These are phyloP conservation scores for Hysterium pulicare DNA, from an alignment of 2,329 filamentous ascomycete genomes.

Conservation along the genomic window DNA sequence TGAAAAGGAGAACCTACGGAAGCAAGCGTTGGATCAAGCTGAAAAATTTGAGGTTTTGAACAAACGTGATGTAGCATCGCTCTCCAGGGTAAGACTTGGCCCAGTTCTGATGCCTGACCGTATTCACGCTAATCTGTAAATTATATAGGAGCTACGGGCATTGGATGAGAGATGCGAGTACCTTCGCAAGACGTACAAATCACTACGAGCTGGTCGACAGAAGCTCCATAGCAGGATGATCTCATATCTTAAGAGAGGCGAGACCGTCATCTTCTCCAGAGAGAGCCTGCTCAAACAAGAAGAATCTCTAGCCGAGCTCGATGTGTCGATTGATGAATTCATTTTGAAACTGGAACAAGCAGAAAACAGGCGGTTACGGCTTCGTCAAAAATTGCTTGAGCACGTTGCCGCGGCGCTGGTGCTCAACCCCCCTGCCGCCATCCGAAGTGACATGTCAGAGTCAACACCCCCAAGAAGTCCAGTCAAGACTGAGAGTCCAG, in stretches of 20 bases:
- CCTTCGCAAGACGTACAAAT: constrained; percentile 71
- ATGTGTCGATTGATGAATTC: constrained; percentile 77
- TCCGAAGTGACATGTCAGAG: constrained; percentile 23
- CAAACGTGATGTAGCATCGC: constrained; percentile 40
- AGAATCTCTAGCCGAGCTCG: constrained; percentile 72
- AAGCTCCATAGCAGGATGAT: constrained; percentile 76
- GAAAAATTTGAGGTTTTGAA: constrained; percentile 40
- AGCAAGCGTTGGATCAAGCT: constrained; percentile 38
- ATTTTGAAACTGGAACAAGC: constrained; percentile 74
- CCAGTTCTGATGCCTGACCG: not conserved
- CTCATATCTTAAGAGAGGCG: constrained; percentile 69
- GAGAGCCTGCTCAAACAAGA: constrained; percentile 77
- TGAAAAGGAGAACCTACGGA: constrained; percentile 36
- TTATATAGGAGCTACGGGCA: constrained; percentile 62
- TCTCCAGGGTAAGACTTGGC: constrained; percentile 55
- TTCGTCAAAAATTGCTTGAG: constrained; percentile 77
- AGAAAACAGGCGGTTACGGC: constrained; percentile 70
- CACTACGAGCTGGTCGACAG: constrained; percentile 69
- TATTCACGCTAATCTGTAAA: constrained; percentile 25
- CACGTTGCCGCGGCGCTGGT: constrained; percentile 68
- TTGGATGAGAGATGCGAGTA: constrained; percentile 79
- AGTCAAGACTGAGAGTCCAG: constrained; percentile 34
- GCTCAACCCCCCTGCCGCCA: constrained; percentile 25
- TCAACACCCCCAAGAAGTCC: constrained; percentile 39
- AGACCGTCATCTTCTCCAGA: constrained; percentile 67